Base-by-base conservation (phyloP, 148 eudicot genomes). In the Euryodendron excelsum region DNA sequence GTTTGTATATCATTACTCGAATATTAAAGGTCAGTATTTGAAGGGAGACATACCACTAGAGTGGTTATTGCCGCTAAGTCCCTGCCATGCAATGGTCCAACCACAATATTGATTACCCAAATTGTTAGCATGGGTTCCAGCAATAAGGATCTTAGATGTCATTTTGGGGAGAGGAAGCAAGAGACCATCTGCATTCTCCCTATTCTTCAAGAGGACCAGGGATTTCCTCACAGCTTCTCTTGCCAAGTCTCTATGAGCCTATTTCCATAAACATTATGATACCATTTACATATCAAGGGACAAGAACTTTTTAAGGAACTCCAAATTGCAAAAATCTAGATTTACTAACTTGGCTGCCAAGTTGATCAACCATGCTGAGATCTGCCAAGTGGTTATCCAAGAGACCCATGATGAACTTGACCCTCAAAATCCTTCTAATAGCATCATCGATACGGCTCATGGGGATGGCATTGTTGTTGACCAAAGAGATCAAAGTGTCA, bases 331-430 rank as follows among this genome's bases (percentile, higher is more conserved):
- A 41, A n/a, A 41, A 41, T 41, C 2, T 14, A 48, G 17, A 48
- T 48, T 20, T 18, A 56, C 60, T 56, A 21, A 56, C 60, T 4
- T 56, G 25, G 25, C 60, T 18, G 4, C 60, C 73, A 23, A 69
- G 13, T 69, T 69, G 48, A 44, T 69, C 53, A 69, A 13, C 71
- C 45, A 36, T 11, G 71, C 71, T 37, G 9, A 36, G 45, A 67
- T 64, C 78, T 36, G 48, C 62, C 48, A 65, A 30, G 31, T 72
- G 79, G 14, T 66, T 53, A 34, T 77, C 79, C 17, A 77, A 77
- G 56, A 77, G 79, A n/a, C 79, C 79, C 79, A 77, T 65, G 5
- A 23, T 53, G 33, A 77, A n/a, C n/a, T n/a, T n/a, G n/a, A n/a
- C n/a, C n/a, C n/a, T n/a, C n/a, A n/a, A n/a, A n/a, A n/a, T n/a